A percentile compares a stretch with the other conserved stretches of the same genome.
Conservation (phyloP, 192 early-diverging fungal species). For the Coemansia sp. region DNA sequence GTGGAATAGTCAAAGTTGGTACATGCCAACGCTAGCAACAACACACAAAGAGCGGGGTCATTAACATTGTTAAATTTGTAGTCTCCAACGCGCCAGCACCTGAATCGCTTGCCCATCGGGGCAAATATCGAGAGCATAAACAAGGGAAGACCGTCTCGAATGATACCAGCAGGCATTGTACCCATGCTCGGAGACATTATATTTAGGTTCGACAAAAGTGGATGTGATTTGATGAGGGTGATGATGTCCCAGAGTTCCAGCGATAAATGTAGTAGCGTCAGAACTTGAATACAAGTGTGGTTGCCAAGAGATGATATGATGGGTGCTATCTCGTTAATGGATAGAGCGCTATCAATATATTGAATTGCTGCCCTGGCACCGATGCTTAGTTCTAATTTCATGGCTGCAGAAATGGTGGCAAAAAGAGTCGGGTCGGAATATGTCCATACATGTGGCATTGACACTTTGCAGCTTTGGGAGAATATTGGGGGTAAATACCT, state of each 20-base stretch:
- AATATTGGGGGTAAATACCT: neutral
- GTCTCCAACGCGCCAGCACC: neutral
- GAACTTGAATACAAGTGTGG: neutral
- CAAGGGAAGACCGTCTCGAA: neutral
- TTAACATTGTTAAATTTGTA: neutral
- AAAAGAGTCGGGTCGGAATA: neutral
- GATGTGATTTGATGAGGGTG: neutral
- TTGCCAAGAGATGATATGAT: neutral
- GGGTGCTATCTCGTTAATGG: neutral
- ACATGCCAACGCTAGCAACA: neutral
- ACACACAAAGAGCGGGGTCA: neutral
- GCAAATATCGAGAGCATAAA: neutral
- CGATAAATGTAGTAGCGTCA: neutral
- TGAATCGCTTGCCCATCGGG: neutral
- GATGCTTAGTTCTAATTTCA: neutral
- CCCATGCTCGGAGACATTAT: neutral
- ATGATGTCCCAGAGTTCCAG: neutral
- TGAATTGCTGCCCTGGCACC: neutral
- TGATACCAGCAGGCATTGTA: neutral
- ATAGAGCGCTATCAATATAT: neutral
- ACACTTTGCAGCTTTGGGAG: neutral
- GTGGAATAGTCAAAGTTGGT: neutral
- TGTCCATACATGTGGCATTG: neutral
- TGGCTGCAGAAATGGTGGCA: neutral
- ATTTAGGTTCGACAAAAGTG: neutral